A percentile compares a stretch with the other conserved stretches of the same genome.
These are phyloP conservation scores for Aspergillus viridinutans DNA, from an alignment of 2,329 filamentous ascomycete species.

Conservation along the genomic window DNA sequence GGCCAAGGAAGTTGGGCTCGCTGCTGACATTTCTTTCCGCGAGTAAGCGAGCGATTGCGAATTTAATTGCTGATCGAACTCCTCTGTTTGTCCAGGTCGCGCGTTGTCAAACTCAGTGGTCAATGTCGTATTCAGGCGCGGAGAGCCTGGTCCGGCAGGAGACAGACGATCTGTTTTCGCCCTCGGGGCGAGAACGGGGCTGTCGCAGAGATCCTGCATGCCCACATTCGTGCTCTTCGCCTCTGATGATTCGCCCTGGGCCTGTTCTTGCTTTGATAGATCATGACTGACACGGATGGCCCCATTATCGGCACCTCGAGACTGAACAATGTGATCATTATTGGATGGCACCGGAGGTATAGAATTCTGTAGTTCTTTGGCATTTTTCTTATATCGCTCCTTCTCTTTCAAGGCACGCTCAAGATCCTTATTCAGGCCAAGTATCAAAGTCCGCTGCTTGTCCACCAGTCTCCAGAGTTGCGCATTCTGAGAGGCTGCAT, in stretches of 20 bases:
- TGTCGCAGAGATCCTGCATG: slow-evolving; percentile 3
- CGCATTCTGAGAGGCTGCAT: slow-evolving; percentile 80
- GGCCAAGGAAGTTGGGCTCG: slow-evolving; percentile 18
- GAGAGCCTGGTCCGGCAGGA: neutral
- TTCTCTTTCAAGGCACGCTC: slow-evolving; percentile 90
- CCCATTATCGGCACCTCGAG: slow-evolving; percentile 10
- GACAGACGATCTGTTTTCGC: neutral
- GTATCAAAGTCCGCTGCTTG: slow-evolving; percentile 90
- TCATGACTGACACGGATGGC: neutral
- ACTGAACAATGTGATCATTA: slow-evolving; percentile 8
- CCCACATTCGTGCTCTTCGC: neutral
- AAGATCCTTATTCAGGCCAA: slow-evolving; percentile 90
- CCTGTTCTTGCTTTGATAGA: neutral
- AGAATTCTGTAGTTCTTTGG: slow-evolving; percentile 67
- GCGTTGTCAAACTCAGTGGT: neutral
- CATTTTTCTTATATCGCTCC: slow-evolving; percentile 83
- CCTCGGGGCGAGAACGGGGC: neutral
- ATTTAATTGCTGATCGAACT: neutral
- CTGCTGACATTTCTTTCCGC: slow-evolving; percentile 11
- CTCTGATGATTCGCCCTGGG: neutral
- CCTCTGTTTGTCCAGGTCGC: neutral
- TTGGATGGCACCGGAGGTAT: slow-evolving; percentile 35
- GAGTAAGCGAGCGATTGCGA: slow-evolving; percentile 9
- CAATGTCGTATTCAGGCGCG: neutral
- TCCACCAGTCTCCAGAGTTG: slow-evolving; percentile 95